Evolutionary conservation across 108 stramenopile genomes (phyloP).

Genomic region (Nannochloropsis salina): DNA sequence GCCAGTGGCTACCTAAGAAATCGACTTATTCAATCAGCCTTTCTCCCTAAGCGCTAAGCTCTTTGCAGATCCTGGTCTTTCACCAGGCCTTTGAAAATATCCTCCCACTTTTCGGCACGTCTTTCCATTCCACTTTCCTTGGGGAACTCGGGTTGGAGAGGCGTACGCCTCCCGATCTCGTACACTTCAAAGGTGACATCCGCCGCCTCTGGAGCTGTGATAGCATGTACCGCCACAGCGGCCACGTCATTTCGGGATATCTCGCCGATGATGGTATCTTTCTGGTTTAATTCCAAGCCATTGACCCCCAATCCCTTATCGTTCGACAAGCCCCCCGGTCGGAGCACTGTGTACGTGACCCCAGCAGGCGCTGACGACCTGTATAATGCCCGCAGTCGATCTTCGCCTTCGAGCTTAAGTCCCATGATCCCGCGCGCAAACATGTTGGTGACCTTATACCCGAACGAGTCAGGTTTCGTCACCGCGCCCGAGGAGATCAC

Average conservation of each 20-base stretch:
- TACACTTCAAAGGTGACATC: slow-evolving; percentile 44
- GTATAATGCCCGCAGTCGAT: slow-evolving; percentile 37
- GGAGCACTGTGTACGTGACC: slow-evolving; percentile 25
- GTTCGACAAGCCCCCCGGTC: slow-evolving; percentile 29
- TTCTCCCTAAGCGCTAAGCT: neutral
- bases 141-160: slow-evolving; percentile 42
- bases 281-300: slow-evolving; percentile 27
- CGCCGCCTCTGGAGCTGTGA: slow-evolving; percentile 31
- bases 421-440: slow-evolving; percentile 53
- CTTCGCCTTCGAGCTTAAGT: slow-evolving; percentile 44
- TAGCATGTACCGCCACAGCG: neutral
- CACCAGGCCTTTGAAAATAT: slow-evolving; percentile 43
- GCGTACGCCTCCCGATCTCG: slow-evolving; percentile 34
- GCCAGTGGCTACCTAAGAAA: no score
- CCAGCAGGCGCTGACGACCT: slow-evolving; percentile 34
- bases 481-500: slow-evolving; percentile 49
- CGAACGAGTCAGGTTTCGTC: slow-evolving; percentile 48
- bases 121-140: slow-evolving; percentile 39
- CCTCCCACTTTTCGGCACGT: slow-evolving; percentile 37
- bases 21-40: neutral
- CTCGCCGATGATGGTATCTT: slow-evolving; percentile 25
- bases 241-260: slow-evolving; percentile 23
- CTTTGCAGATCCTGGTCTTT: slow-evolving; percentile 11
- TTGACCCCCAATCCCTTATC: slow-evolving; percentile 24
- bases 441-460: slow-evolving; percentile 48